Base-by-base conservation (phyloP, 345 rosid genomes). In the Ceriops decandra region DNA sequence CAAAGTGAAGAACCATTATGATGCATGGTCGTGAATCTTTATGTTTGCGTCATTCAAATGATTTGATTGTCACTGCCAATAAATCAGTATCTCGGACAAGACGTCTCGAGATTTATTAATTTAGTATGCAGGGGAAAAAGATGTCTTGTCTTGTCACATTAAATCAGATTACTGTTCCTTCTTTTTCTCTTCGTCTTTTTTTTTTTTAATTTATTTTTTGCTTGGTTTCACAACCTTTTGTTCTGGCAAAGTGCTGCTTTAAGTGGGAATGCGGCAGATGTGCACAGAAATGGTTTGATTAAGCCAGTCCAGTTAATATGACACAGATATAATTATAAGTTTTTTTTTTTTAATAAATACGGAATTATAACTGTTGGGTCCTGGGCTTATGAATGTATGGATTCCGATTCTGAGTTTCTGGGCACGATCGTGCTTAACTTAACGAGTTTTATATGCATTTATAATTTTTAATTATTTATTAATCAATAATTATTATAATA, bases 91-190 rank as follows among this genome's bases (percentile, higher is more conserved):
- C 75, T 80, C 47, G 81, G 75, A 51, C 27, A 70, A 68, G 79
- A 64, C 67, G 68, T 75, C 16, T 21, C 28, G 26, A 21, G 24
- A 21, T 24, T 36, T 69, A 72, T 61, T 70, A 47, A n/a, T 60
- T 60, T 32, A 69, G 71, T 19, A 58, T 68, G 35, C 54, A 36
- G 57, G 66, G 61, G 36, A 70, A 63, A 77, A 83, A 83, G 86
- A 67, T 72, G 84, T 68, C 67, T 74, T 74, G 84, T 83, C 86
- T 81, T 76, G 74, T 83, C 86, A 79, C 17, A 62, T 51, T 80
- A 71, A 75, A 80, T 80, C 79, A 78, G 7, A 58, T 20, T 75
- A 78, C 86, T 83, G 82, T 80, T 72, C 71, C 60, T 72, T 70
- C 56, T 15, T 73, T 62, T 67, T 73, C 26, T 24, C 26, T 24